These are phyloP conservation scores for Pleurotus tuber-regium DNA, from an alignment of 768 basidiomycete species.

Conservation along the genomic window DNA sequence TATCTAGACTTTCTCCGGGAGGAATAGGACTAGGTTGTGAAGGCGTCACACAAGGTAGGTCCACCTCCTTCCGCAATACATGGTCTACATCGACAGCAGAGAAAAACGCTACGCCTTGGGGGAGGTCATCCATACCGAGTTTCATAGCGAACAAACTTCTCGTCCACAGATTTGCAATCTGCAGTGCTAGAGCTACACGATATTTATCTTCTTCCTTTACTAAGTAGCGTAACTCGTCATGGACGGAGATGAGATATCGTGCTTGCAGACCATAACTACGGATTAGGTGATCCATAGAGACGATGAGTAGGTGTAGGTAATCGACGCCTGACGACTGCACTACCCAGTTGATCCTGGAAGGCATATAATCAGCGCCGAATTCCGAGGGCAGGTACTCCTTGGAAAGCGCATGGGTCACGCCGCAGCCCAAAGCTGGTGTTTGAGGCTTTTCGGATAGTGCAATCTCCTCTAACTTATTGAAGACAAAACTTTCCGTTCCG, in stretches of 20 bases:
- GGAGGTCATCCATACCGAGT: slow-evolving; percentile 95
- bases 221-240: slow-evolving; percentile 95
- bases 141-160: slow-evolving; percentile 86
- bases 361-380: slow-evolving; percentile 87
- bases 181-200: slow-evolving; percentile 88
- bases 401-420: slow-evolving; percentile 89
- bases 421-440: slow-evolving; percentile 93
- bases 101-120: slow-evolving; percentile 95
- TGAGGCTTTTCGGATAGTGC: slow-evolving; percentile 82
- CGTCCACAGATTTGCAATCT: slow-evolving; percentile 96
- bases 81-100: slow-evolving; percentile 92
- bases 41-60: slow-evolving; percentile 94
- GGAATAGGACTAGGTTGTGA: slow-evolving; percentile 82
- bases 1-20: slow-evolving; percentile 84
- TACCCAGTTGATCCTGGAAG: slow-evolving; percentile 98
- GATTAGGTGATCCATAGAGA: slow-evolving; percentile 89
- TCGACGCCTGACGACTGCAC: slow-evolving; percentile 99
- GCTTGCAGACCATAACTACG: slow-evolving; percentile 80
- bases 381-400: slow-evolving; percentile 81
- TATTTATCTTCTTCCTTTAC: slow-evolving; percentile 87
- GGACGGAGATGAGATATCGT: slow-evolving; percentile 93
- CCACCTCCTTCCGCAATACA: slow-evolving; percentile 92
- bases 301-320: slow-evolving; percentile 94
- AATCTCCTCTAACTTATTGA: slow-evolving; percentile 97
- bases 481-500: slow-evolving; percentile 92